Evolutionary conservation across 2,329 filamentous ascomycete genomes (phyloP), one percentile per base, ranked within the genome.

Genomic region (Sclerotinia subarctica): DNA sequence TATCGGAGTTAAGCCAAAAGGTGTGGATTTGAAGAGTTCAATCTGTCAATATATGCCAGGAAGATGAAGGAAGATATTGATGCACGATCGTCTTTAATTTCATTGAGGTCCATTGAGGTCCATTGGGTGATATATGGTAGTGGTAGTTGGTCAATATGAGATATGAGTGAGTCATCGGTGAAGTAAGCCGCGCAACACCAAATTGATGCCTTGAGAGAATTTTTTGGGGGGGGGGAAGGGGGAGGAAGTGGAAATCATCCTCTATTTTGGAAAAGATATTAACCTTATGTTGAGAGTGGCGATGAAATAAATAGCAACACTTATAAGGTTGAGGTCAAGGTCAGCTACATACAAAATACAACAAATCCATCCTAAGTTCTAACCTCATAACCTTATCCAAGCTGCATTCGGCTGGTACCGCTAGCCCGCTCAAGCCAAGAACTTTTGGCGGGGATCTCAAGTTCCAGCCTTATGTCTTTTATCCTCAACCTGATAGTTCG

Each of bases 101-200:
- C 2, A 29, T 26, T 6, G 3, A n/a, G 10, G 38, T 21, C 15
- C 8, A 11, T 29, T 24, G 21, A 6, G n/a, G n/a, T n/a, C n/a
- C n/a, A n/a, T n/a, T n/a, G n/a, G n/a, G 15, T 42, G 5, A 15
- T 42, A 15, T 42, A 5, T 42, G 38, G 32, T 8, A 2, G 6
- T 42, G 26, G n/a, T 32, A 24, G n/a, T 38, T 1, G 35, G 32
- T 32, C 32, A 32, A 32, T 32, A 29, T 32, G 35, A 4, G 7
- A 32, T 32, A 32, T 32, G 32, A 32, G 32, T 32, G 32, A 35
- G 35, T 35, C 35, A 35, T 10, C 8, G 35, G 32, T 1, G 5
- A 5, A 35, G 32, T 64, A 52, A 52, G 60, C 60, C 47, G n/a
- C 60, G 32, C 47, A 63, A 42, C 44, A 29, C 60, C 8, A 29